Evolutionary conservation across 495 filamentous ascomycete genomes (phyloP), one percentile per base, ranked within the genome.

Genomic region (Glutinoglossum americanum): DNA sequence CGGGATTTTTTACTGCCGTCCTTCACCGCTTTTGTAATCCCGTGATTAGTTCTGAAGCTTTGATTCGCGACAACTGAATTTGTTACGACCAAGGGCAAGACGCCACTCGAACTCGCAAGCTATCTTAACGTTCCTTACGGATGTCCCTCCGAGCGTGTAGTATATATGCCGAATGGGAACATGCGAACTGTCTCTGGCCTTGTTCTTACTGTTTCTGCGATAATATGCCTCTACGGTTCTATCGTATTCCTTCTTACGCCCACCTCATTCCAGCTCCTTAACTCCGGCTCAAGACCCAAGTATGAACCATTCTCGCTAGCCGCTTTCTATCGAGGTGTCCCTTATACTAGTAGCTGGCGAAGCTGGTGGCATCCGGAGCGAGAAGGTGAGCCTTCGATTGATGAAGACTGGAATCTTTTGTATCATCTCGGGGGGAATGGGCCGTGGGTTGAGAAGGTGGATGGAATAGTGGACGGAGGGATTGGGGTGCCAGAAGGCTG

Each of bases 351-450:
- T 17, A 65, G 61, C 30, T 66, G 64, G 63, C 21, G 45, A 5
- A 62, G 55, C 35, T 66, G 64, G 63, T 66, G 61, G 61, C 63
- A 66, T 58, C 61, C 64, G 10, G 53, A 65, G 23, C 59, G 57
- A 9, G 54, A 6, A n/a, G 51, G 53, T 19, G 13, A 21, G 7
- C 17, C 33, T n/a, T 58, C 21, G 7, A 54, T 59, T 17, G 21
- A 41, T 26, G 45, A 58, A 21, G 57, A 55, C 59, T 81, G 78
- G 78, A 74, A 79, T 61, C 61, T 80, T 48, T 66, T 77, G 25
- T 72, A 79, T 57, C 74, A 80, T 62, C 65, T 79, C 6, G 78
- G 78, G 10, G 77, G 78, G 5, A 77, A 77, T 64, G 74, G 78
- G 1, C 78, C 78, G 10, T 80, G 77, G 78, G 67, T 81, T 48